These are phyloP conservation scores for Nitzschia putrida DNA, from an alignment of 108 stramenopile genomes.

Conservation along the genomic window DNA sequence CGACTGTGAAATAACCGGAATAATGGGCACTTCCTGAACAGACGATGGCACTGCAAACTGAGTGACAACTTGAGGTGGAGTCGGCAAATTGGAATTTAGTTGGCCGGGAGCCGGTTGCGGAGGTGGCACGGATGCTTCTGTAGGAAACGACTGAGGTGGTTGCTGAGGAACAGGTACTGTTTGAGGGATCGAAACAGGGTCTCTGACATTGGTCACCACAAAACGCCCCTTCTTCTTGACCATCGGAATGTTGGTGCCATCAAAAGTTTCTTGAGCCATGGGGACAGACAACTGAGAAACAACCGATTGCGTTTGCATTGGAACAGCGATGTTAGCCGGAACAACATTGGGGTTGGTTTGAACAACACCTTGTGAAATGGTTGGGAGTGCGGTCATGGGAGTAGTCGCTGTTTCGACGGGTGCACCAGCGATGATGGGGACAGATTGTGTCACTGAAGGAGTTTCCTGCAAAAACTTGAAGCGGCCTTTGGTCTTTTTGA, in stretches of 20 bases:
- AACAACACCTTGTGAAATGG: background rate
- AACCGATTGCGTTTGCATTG: slow-evolving; percentile 17
- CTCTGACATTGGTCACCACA: slow-evolving; percentile 42
- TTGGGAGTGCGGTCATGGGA: slow-evolving; percentile 1
- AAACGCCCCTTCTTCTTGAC: slow-evolving; percentile 55
- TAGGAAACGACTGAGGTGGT: background rate
- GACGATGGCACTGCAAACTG: background rate
- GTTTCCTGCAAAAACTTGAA: slow-evolving; percentile 47
- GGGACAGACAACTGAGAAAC: background rate
- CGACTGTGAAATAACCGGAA: no score
- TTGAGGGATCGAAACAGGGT: slow-evolving; percentile 14
- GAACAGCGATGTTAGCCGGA: slow-evolving; percentile 11
- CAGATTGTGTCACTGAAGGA: slow-evolving; percentile 18
- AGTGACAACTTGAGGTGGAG: background rate
- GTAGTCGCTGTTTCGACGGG: background rate
- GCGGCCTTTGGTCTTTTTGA: slow-evolving; percentile 48
- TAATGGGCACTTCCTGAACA: no score
- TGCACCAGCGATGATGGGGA: background rate
- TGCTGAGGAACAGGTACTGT: slow-evolving; percentile 4
- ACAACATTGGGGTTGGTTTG: background rate
- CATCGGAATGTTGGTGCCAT: slow-evolving; percentile 33
- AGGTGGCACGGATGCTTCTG: background rate
- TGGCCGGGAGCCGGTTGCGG: background rate
- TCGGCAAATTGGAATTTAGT: background rate
- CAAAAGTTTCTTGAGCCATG: background rate